These are phyloP conservation scores for Trichoderma sp. DNA, from an alignment of 2,329 filamentous ascomycete species.

Conservation along the genomic window DNA sequence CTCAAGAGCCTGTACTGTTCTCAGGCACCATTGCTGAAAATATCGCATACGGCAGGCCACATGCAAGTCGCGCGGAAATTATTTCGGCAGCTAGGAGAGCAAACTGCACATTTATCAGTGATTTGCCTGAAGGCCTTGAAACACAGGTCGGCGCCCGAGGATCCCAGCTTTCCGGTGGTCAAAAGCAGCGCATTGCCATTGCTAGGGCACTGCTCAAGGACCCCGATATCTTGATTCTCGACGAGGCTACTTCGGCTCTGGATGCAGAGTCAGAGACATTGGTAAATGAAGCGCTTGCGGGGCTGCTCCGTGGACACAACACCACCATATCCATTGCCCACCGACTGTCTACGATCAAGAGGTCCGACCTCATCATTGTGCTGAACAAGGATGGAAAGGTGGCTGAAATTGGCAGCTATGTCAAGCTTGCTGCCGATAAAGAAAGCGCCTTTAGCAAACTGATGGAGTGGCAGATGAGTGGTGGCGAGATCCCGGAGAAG, in stretches of 20 bases:
- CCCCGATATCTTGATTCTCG: conserved; percentile 93
- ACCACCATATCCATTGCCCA: conserved; percentile 98
- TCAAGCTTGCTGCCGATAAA: conserved; percentile 67
- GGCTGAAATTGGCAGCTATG: conserved; percentile 84
- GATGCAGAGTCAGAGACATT: conserved; percentile 97
- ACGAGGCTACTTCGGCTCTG: conserved; percentile 92
- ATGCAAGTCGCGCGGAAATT: conserved; percentile 76
- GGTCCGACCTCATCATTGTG: conserved; percentile 91
- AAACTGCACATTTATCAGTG: conserved; percentile 94
- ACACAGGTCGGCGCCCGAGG: conserved; percentile 90
- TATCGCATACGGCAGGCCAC: conserved; percentile 84
- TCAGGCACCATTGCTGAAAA: conserved; percentile 78
- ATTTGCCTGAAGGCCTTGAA: conserved; percentile 93
- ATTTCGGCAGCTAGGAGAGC: conserved; percentile 83
- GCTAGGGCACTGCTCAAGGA: conserved; percentile 91
- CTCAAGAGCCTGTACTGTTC: conserved; percentile 92
- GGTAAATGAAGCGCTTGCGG: conserved; percentile 84
- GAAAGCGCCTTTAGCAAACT: conserved; percentile 87
- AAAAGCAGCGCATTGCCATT: conserved; percentile 97
- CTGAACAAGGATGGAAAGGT: conserved; percentile 83
- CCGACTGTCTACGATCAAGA: conserved; percentile 91
- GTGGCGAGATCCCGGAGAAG: conserved; percentile 61
- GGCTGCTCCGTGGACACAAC: conserved; percentile 79
- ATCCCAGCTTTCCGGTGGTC: conserved; percentile 89
- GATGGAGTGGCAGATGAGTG: conserved; percentile 99